Base-by-base conservation (phyloP, 345 rosid genomes). In the Passiflora organensis region DNA sequence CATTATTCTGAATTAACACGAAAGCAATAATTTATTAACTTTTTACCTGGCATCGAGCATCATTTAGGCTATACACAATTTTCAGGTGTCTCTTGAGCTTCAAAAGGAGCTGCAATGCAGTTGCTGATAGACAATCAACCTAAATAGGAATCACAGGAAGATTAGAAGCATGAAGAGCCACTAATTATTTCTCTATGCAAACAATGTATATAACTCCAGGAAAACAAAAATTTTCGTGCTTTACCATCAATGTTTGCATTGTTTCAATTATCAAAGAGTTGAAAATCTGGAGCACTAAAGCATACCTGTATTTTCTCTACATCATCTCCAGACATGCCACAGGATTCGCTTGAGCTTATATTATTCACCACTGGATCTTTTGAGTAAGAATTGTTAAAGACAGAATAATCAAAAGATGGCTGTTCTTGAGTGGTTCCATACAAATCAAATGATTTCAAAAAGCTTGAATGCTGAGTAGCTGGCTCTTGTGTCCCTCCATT, bases 21-120 rank as follows among this genome's bases (percentile, higher is more conserved):
- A 28, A 38, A 48, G 34, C n/a, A 10, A 42, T 48, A 46, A 1
- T 1, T 46, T 1, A 2, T 28, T 19, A 21, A 53, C 48, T 60
- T 10, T 70, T 37, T 64, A 94, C 99, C 95, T 89, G 97, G 78
- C 99, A 89, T 43, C 95, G 94, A 16, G 88, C 82, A 76, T 94
- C 96, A 56, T 85, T 79, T 63, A 89, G 73, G 71, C 95, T 75
- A 68, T 94, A 89, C 6, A 82, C 79, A 65, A 89, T 80, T 72
- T 94, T 94, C 45, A 94, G 77, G 73, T 85, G 84, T 70, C 96
- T 82, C 75, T 94, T 94, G 47, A 94, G 87, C 82, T 74, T 89
- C 86, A 87, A 65, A 63, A 94, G 96, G 66, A 94, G 97, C 72
- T 85, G 90, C 78, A 89, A 63, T 41, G 96, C 88, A 22, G 69